Percentiles rank a stretch among this genome's conserved stretches.
These are phyloP conservation scores for Cladorrhinum sp. DNA, from an alignment of 2,329 filamentous ascomycete species.

Conservation along the genomic window DNA sequence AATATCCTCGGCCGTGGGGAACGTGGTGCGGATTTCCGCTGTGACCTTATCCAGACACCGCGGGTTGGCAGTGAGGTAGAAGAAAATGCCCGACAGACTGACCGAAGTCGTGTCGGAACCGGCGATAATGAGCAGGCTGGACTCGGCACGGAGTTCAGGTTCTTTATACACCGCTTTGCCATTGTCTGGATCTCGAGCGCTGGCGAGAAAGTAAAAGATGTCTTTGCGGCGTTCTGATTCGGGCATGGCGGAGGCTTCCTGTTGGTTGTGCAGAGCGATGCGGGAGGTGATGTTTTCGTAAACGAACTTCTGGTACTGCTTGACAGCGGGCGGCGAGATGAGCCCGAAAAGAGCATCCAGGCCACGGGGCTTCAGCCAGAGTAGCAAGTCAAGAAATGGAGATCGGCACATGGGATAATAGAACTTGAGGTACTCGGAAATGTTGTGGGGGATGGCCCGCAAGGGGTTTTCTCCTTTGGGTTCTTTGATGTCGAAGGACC, in stretches of 20 bases:
- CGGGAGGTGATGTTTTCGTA: conserved; percentile 21
- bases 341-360: conserved; percentile 17
- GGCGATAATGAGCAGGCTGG: conserved; percentile 25
- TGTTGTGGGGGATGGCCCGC: conserved; percentile 20
- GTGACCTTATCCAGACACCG: conserved; percentile 14
- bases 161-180: conserved; percentile 19
- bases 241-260: conserved; percentile 12
- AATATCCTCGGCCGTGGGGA: conserved; percentile 21
- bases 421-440: conserved; percentile 20
- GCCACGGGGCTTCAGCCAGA: conserved; percentile 22
- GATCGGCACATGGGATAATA: conserved; percentile 16
- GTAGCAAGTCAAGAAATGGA: conserved; percentile 6
- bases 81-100: conserved; percentile 23
- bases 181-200: conserved; percentile 23
- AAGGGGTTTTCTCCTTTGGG: conserved; percentile 21
- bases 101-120: conserved; percentile 26
- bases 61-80: conserved; percentile 22
- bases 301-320: conserved; percentile 22
- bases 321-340: conserved; percentile 13
- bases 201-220: conserved; percentile 26
- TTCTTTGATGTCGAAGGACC: conserved; percentile 29
- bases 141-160: conserved; percentile 20
- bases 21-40: conserved; percentile 19
- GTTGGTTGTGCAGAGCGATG: conserved; percentile 14
- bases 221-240: conserved; percentile 25